These are phyloP conservation scores for Acrodontium crateriforme DNA, from an alignment of 2,329 filamentous ascomycete species.

Conservation along the genomic window DNA sequence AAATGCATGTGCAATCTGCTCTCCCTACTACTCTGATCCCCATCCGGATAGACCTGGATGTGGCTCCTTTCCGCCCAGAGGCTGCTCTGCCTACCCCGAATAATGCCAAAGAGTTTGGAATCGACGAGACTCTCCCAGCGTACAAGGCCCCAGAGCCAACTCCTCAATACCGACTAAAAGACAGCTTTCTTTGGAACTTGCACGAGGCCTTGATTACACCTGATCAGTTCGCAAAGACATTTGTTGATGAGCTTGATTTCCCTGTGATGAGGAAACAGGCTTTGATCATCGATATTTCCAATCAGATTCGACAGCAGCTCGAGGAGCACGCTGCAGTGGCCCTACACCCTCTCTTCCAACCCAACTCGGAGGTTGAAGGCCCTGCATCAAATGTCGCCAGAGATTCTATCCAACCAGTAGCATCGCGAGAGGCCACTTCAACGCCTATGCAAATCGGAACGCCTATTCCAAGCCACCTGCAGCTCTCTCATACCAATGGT, in stretches of 20 bases:
- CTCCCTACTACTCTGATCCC: conserved; percentile 85
- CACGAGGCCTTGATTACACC: conserved; percentile 90
- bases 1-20: conserved; percentile 51
- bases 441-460: conserved; percentile 23
- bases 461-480: conserved; percentile 12
- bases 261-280: conserved; percentile 51
- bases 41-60: conserved; percentile 90
- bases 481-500: conserved; percentile 39
- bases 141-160: conserved; percentile 70
- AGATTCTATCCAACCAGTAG: conserved; percentile 23
- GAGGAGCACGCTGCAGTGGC: conserved; percentile 94
- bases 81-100: conserved; percentile 51
- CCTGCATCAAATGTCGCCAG: conserved; percentile 17
- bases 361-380: conserved; percentile 17
- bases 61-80: conserved; percentile 60
- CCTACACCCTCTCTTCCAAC: conserved; percentile 81
- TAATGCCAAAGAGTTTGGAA: conserved; percentile 41
- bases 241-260: conserved; percentile 87
- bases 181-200: conserved; percentile 95
- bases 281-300: conserved; percentile 70
- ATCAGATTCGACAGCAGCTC: conserved; percentile 84
- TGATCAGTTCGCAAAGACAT: conserved; percentile 80
- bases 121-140: conserved; percentile 60
- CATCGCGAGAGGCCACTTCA: conserved; percentile 38
- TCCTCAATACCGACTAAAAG: conserved; percentile 75